Percentiles rank a stretch among this genome's conserved stretches.
Conservation (phyloP, 805 yeast species). For the Blastobotrys parvus region DNA sequence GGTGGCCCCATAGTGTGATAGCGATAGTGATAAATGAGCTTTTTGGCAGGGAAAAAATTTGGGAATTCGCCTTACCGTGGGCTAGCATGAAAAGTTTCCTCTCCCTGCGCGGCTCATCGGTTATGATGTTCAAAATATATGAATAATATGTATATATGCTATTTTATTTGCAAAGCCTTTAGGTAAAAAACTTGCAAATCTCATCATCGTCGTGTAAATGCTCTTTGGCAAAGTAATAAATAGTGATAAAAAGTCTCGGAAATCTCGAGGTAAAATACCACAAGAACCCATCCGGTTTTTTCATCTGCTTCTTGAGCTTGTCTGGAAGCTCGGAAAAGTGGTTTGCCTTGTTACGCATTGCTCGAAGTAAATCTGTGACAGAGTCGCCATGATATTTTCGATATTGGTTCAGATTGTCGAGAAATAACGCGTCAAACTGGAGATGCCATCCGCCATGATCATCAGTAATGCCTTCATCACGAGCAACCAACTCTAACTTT, state of each 20-base stretch:
- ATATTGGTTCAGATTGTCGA: conserved; percentile 82
- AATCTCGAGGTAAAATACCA: conserved; percentile 64
- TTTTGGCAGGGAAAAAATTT: not conserved
- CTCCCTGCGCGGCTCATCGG: too few species aligned
- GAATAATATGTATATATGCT: too few species aligned
- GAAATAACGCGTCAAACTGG: conserved; percentile 60
- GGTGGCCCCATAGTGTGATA: not conserved
- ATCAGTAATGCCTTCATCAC: conserved; percentile 10
- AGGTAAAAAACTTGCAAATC: conserved; percentile 40
- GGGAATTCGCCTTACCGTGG: not conserved
- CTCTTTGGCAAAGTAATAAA: conserved; percentile 53
- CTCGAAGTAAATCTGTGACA: conserved; percentile 79
- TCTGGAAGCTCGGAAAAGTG: conserved; percentile 86
- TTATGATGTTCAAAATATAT: too few species aligned
- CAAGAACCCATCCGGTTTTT: conserved; percentile 80
- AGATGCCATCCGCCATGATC: conserved; percentile 63
- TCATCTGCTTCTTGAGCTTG: conserved; percentile 54
- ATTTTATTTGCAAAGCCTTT: too few species aligned
- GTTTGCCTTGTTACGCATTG: conserved; percentile 87
- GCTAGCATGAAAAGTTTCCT: too few species aligned
- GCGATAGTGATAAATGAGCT: not conserved
- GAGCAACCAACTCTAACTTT: conserved; percentile 39
- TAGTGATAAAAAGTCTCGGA: conserved; percentile 70
- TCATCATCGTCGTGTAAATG: conserved; percentile 58
- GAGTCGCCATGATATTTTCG: conserved; percentile 76